Evolutionary conservation across 1,139 yeast genomes (phyloP).

Genomic region (Pichia sp.): DNA sequence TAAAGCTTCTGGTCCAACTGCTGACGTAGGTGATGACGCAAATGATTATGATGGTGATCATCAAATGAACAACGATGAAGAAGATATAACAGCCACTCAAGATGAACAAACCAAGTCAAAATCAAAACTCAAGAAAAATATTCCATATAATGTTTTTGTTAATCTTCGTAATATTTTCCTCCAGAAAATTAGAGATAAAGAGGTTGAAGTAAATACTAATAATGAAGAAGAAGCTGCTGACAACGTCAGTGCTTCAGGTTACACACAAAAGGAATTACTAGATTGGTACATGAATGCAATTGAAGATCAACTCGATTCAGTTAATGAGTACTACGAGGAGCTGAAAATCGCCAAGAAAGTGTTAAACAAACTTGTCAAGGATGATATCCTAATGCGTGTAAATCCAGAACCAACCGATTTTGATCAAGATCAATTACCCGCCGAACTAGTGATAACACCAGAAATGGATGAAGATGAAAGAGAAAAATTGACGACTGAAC

Average conservation of each 20-base stretch:
- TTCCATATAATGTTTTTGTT: slow-evolving; percentile 82
- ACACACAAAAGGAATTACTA: slow-evolving; percentile 62
- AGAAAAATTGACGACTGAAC: slow-evolving; percentile 28
- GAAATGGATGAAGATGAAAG: slow-evolving; percentile 27
- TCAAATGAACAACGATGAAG: slow-evolving; percentile 11
- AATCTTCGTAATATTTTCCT: slow-evolving; percentile 79
- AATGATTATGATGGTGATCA: slow-evolving; percentile 6
- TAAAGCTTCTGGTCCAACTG: slow-evolving; percentile 13
- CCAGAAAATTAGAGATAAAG: slow-evolving; percentile 49
- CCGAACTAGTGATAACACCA: slow-evolving; percentile 18
- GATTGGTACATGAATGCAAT: slow-evolving; percentile 77
- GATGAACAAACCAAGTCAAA: slow-evolving; percentile 5
- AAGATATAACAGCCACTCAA: slow-evolving; percentile 13
- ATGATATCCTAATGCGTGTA: slow-evolving; percentile 77
- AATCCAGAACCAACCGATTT: slow-evolving; percentile 50
- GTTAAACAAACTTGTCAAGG: slow-evolving; percentile 76
- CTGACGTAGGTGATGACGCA: neutral
- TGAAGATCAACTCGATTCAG: slow-evolving; percentile 66
- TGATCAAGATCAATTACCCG: slow-evolving; percentile 25
- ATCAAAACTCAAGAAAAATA: slow-evolving; percentile 35
- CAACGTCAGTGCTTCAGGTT: slow-evolving; percentile 46
- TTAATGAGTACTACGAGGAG: slow-evolving; percentile 66
- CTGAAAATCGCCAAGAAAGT: slow-evolving; percentile 72
- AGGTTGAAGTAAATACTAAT: slow-evolving; percentile 37
- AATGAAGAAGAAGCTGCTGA: slow-evolving; percentile 26